Evolutionary conservation across 176 grass and related monocot species (phyloP), one percentile per base, ranked within the genome.

Genomic region (Eragrostis curvula): DNA sequence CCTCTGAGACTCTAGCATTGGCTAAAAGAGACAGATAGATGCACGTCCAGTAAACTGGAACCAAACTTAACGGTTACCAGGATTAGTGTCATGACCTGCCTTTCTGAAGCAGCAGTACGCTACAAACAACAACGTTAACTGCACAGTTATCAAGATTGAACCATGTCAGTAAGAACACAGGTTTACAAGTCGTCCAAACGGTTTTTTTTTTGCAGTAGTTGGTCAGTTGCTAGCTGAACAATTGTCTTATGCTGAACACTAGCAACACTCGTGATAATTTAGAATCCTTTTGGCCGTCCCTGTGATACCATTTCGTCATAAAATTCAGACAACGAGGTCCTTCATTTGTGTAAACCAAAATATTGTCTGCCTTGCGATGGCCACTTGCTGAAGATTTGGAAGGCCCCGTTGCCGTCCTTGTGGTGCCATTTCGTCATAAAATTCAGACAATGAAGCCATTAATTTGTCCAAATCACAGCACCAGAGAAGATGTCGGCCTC

Each of bases 151-250:
- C 32, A 36, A 4, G 32, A 4, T 36, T 36, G 3, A 36, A 36
- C 32, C 2, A 36, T 45, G 36, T 7, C 7, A 13, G 9, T 18
- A 23, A 2, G 12, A 75, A 7, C 45, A 66, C 24, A 8, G 6
- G 21, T 13, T 55, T 56, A n/a, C 16, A 21, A 47, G 20, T 58
- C 47, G 12, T 25, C 61, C 27, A 23, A 14, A 51, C 12, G 18
- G 51, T 1, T 51, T 28, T 47, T 50, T 47, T 77, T 24, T 2
- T 8, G 45, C 44, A 61, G 74, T 62, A 47, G 56, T 64, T 78
- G 42, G 58, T 18, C 43, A n/a, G 47, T 77, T 71, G 65, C 65
- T 71, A 63, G 9, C 79, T 53, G 2, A 83, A 71, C 23, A 8
- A 65, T 67, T 76, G 42, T 43, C 53, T 2, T 36, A 6, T 15